These are phyloP conservation scores for Fusarium chuoi DNA, from an alignment of 2,329 filamentous ascomycete genomes.

Conservation along the genomic window DNA sequence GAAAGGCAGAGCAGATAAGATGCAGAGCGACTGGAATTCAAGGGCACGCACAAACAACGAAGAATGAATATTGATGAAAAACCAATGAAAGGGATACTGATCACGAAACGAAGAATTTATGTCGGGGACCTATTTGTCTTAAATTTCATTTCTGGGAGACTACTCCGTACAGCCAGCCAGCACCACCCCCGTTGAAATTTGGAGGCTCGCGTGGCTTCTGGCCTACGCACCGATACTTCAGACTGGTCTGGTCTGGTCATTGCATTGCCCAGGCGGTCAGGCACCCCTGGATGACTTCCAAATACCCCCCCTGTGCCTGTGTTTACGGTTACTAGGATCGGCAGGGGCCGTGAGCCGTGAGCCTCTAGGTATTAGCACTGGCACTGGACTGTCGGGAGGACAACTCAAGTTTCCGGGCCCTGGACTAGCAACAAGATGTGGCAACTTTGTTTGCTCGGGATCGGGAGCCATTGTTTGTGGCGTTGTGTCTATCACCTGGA, in stretches of 20 bases:
- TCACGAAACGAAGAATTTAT: constrained; percentile 29
- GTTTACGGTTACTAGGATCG: constrained; percentile 41
- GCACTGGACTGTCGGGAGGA: constrained; percentile 17
- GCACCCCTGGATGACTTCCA: constrained; percentile 33
- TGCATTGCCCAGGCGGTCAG: constrained; percentile 38
- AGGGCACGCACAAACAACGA: constrained; percentile 35
- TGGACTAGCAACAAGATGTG: constrained; percentile 20
- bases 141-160: constrained; percentile 31
- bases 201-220: constrained; percentile 35
- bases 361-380: constrained; percentile 32
- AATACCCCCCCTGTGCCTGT: constrained; percentile 35
- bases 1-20: constrained; percentile 22
- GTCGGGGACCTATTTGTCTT: constrained; percentile 39
- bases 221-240: constrained; percentile 28
- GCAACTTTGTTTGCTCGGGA: constrained; percentile 28
- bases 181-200: constrained; percentile 31
- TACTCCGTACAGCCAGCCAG: neutral
- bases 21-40: constrained; percentile 33
- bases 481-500: neutral
- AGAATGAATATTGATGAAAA: constrained; percentile 34
- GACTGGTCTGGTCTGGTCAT: constrained; percentile 33
- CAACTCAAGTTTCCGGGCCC: constrained; percentile 31
- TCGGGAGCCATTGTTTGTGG: constrained; percentile 22
- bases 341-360: constrained; percentile 41
- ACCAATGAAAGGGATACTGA: constrained; percentile 30